A percentile compares a stretch with the other conserved stretches of the same genome.
These are phyloP conservation scores for Trypanosoma boissoni DNA, from an alignment of 208 protist species.

Conservation along the genomic window DNA sequence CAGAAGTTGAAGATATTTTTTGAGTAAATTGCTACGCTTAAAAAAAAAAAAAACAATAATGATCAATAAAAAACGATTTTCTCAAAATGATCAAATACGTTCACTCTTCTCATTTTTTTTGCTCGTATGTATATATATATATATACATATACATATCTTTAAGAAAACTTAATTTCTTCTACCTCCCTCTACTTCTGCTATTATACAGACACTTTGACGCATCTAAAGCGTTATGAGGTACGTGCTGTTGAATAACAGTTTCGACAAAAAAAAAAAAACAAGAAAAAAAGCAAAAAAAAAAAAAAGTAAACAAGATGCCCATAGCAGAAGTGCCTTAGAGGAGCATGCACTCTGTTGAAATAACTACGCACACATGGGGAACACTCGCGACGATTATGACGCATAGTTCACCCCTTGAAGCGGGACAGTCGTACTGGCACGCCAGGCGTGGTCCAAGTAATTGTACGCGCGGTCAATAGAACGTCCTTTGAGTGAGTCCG, in stretches of 20 bases:
- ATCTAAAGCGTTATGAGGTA: not conserved
- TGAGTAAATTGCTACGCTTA: no score
- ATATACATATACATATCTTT: not conserved
- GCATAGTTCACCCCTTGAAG: slow-evolving; percentile 62
- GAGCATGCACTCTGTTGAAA: not conserved
- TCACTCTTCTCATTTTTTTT: no score
- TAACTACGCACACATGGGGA: not conserved
- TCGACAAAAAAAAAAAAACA: slow-evolving; percentile 18
- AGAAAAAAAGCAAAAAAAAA: slow-evolving; percentile 21
- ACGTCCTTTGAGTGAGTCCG: slow-evolving; percentile 42
- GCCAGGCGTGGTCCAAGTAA: slow-evolving; percentile 85
- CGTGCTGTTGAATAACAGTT: not conserved
- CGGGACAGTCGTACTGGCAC: slow-evolving; percentile 52
- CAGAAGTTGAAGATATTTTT: no score
- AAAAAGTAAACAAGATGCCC: slow-evolving; percentile 9
- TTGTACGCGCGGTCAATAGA: slow-evolving; percentile 74
- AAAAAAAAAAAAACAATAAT: no score
- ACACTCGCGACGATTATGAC: slow-evolving; percentile 1
- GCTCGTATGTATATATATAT: no score
- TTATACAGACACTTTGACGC: not conserved
- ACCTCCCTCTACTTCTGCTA: not conserved
- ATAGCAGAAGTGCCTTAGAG: not conserved
- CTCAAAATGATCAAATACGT: no score
- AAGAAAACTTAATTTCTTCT: not conserved
- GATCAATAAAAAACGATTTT: no score